phyloP scores from a whole-genome alignment of 768 basidiomycete genomes.

The Kwoniella sp. region DNA sequence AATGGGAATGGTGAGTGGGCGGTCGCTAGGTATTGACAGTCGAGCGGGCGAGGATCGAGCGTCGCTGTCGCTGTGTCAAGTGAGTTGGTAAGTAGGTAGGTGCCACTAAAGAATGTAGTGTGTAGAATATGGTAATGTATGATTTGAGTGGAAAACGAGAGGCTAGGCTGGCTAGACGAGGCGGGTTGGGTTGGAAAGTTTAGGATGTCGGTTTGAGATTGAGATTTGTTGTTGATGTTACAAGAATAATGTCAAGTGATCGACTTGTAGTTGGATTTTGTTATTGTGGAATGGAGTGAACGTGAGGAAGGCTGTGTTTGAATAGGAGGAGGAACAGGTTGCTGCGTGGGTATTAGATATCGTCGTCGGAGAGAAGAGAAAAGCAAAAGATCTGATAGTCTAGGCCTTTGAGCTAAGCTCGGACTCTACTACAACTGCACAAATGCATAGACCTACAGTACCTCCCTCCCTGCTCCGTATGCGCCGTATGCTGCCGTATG shows the following conservation, averaged over 20 bases:
- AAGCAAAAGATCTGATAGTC: background rate
- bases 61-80: too few species aligned
- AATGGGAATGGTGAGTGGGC: too few species aligned
- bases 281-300: background rate
- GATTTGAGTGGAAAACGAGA: too few species aligned
- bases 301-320: background rate
- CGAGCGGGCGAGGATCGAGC: too few species aligned
- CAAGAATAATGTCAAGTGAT: background rate
- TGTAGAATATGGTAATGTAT: too few species aligned
- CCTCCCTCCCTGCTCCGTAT: too few species aligned
- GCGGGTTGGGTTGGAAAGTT: background rate
- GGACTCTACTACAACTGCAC: too few species aligned
- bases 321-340: background rate
- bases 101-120: too few species aligned
- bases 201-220: background rate
- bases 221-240: background rate
- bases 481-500: too few species aligned
- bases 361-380: background rate
- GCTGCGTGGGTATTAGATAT: background rate
- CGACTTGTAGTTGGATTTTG: background rate
- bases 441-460: too few species aligned
- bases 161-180: conserved; percentile 1
- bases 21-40: too few species aligned
- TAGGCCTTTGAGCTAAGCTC: background rate
- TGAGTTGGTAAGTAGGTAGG: too few species aligned